A percentile compares a stretch with the other conserved stretches of the same genome.
phyloP scores from a whole-genome alignment of 1,284 basidiomycete species.

The Apiotrichum brassicae region DNA sequence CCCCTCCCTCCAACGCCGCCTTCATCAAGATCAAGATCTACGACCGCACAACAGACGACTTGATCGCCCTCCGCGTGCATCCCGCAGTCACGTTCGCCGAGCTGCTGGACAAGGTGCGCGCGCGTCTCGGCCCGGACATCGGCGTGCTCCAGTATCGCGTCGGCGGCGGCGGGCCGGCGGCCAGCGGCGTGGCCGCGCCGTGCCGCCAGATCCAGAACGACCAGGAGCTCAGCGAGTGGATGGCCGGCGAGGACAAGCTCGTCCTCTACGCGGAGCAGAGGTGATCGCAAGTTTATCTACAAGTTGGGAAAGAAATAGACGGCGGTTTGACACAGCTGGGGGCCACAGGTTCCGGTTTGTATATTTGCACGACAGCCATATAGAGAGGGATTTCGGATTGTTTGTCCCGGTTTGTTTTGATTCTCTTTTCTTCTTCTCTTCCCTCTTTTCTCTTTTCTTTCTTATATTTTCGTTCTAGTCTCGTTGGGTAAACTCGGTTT shows the following conservation, averaged over 20 bases:
- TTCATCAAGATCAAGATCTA: slow-evolving; percentile 99
- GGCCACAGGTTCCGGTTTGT: slow-evolving; percentile 2
- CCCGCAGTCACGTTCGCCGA: slow-evolving; percentile 80
- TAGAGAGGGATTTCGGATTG: slow-evolving; percentile 5
- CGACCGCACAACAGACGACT: slow-evolving; percentile 80
- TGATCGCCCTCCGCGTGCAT: slow-evolving; percentile 96
- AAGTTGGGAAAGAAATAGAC: too few relatives aligned
- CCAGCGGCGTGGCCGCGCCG: slow-evolving; percentile 48
- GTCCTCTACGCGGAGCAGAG: slow-evolving; percentile 66
- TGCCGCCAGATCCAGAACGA: slow-evolving; percentile 66
- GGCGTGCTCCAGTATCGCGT: slow-evolving; percentile 65
- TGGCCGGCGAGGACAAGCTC: slow-evolving; percentile 69
- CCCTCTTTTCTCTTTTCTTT: slow-evolving; percentile 5
- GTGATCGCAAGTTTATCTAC: too few relatives aligned
- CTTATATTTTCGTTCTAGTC: slow-evolving; percentile 1
- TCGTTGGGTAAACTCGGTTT: too few relatives aligned
- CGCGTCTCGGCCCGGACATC: slow-evolving; percentile 73
- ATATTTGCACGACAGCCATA: background rate
- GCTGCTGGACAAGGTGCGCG: slow-evolving; percentile 83
- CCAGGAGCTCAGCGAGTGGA: slow-evolving; percentile 67
- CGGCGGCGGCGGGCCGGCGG: slow-evolving; percentile 48
- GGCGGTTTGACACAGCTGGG: too few relatives aligned
- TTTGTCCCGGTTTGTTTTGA: background rate
- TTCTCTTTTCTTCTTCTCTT: slow-evolving; percentile 11
- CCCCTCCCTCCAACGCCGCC: slow-evolving; percentile 40